Base-by-base conservation (phyloP, 1,284 basidiomycete genomes). In the Heterobasidion occidentale region DNA sequence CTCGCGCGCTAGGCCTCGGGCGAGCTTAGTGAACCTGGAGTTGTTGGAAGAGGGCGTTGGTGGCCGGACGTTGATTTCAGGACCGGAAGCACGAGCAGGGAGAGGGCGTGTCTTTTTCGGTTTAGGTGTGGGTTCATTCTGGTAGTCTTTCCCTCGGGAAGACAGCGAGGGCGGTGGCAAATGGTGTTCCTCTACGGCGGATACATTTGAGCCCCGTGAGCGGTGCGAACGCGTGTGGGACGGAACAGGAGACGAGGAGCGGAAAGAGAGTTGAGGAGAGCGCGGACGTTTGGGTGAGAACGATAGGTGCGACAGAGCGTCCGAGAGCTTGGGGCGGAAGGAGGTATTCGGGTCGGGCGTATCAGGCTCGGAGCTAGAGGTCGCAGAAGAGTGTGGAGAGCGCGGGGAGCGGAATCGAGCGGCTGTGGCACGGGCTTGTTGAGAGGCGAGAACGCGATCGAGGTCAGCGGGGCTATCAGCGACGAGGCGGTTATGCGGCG, bases 271-370 rank as follows among this genome's bases (percentile, higher is more conserved):
- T 12, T 42, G 38, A 49, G 59, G 62, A 53, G 59, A 61, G 56
- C 83, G 79, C 0, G 86, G 88, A 11, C 86, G 78, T 64, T 84
- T 83, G 3, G 86, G 86, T 12, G 86, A 88, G 67, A 88, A 86
- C 0, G 81, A 77, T 42, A 83, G 77, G 34, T 79, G 78, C 20
- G 79, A 76, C 9, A 90, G 75, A 3, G 85, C 79, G 61, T 89
- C 86, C 1, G 83, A 75, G 33, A 90, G 74, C 63, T 80, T 85
- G 7, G 84, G 83, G 48, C 84, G 77, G 53, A 57, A 35, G n/a
- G 46, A 42, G 62, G 62, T 60, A 51, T 65, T 61, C n/a, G 62
- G 58, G 51, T 64, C 58, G 33, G 68, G 69, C 47, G 65, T 70
- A 55, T 71, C 69, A 35, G 77, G 74, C 54, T 78, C 77, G 12